phyloP scores from a whole-genome alignment of 2,329 filamentous ascomycete genomes.

The Tolypocladium endophyticum region DNA sequence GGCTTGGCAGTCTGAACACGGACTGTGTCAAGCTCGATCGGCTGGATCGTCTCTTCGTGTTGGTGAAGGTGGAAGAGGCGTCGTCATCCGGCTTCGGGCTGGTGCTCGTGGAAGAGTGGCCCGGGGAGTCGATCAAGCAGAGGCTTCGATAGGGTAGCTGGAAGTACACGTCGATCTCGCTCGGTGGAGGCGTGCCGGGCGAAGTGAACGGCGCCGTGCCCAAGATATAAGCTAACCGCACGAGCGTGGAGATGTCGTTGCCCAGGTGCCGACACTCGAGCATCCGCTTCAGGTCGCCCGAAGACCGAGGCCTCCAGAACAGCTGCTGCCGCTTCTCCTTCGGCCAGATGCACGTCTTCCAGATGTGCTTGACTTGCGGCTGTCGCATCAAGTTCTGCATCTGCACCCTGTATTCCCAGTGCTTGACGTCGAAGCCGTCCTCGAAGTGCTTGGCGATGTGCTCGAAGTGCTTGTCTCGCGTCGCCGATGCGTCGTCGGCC shows the following conservation, averaged over 20 bases:
- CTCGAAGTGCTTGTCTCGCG: conserved; percentile 33
- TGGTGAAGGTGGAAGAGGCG: conserved; percentile 14
- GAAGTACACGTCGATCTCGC: conserved; percentile 28
- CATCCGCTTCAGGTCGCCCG: conserved; percentile 31
- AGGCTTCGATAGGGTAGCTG: conserved; percentile 24
- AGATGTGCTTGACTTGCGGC: conserved; percentile 29
- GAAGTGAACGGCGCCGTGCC: conserved; percentile 29
- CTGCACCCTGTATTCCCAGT: conserved; percentile 33
- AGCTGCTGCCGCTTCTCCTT: conserved; percentile 30
- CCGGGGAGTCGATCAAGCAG: conserved; percentile 23
- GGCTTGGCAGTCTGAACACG: conserved; percentile 19
- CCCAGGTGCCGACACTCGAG: conserved; percentile 33
- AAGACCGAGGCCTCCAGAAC: conserved; percentile 29
- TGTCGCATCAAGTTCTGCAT: conserved; percentile 34
- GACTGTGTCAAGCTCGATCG: conserved; percentile 17
- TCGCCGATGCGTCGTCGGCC: conserved; percentile 22
- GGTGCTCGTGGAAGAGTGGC: conserved; percentile 11
- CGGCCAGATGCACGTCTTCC: conserved; percentile 35
- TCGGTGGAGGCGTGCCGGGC: conserved; percentile 23
- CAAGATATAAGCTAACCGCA: conserved; percentile 32
- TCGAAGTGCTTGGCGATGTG: conserved; percentile 37
- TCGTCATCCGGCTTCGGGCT: conserved; percentile 17
- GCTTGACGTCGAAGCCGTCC: conserved; percentile 28
- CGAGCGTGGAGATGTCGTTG: conserved; percentile 27
- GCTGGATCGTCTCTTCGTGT: conserved; percentile 16